phyloP scores from a whole-genome alignment of 257 asterid genomes.

The Schizonepeta tenuifolia region DNA sequence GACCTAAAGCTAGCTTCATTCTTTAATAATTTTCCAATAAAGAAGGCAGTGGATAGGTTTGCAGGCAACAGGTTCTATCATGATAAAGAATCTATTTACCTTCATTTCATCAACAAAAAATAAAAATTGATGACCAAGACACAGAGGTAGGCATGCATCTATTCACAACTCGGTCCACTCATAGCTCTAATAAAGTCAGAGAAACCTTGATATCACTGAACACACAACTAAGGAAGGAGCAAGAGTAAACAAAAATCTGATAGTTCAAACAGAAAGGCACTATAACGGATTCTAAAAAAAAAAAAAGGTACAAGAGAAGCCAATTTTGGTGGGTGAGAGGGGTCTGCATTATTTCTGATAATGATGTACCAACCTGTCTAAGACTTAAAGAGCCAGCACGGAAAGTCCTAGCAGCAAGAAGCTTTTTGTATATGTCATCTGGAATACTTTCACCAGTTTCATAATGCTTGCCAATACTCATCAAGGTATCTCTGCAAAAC shows the following conservation, averaged over 20 bases:
- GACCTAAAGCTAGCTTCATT: neutral
- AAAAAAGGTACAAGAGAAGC: slow-evolving; percentile 12
- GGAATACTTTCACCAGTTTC: slow-evolving; percentile 94
- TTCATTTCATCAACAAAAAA: neutral
- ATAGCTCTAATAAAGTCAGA: slow-evolving; percentile 5
- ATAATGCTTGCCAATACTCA: slow-evolving; percentile 96
- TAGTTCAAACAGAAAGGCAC: neutral
- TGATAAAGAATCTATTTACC: neutral
- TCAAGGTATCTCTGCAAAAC: slow-evolving; percentile 83
- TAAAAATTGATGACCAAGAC: neutral
- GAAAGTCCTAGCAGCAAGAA: slow-evolving; percentile 97
- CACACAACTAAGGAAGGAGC: neutral
- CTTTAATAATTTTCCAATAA: neutral
- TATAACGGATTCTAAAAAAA: neutral
- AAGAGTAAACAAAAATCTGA: neutral
- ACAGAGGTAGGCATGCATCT: neutral
- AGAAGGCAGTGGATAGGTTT: neutral
- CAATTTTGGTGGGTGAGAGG: neutral
- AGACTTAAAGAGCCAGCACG: slow-evolving; percentile 97
- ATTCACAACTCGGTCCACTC: neutral
- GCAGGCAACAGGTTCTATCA: neutral
- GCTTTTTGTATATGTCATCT: slow-evolving; percentile 85
- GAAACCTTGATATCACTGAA: slow-evolving; percentile 10
- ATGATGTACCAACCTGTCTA: slow-evolving; percentile 71
- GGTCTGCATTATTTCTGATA: slow-evolving; percentile 2